Evolutionary conservation across 306 rosid genomes (phyloP), one percentile per base, ranked within the genome.

Genomic region (Quercus suber): DNA sequence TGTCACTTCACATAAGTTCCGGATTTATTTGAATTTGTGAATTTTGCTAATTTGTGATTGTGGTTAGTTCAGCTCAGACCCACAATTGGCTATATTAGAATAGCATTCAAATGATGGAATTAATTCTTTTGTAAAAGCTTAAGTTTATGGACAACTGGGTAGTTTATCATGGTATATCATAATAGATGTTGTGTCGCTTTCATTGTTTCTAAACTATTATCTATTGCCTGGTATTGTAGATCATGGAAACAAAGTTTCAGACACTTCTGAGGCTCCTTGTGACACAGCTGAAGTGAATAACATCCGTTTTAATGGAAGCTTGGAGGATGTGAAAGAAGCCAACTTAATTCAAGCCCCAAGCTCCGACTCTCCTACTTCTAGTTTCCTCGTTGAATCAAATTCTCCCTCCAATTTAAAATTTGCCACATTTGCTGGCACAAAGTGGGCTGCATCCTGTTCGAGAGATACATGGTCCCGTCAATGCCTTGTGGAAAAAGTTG

Each of bases 401-500:
- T 83, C 81, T 74, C 84, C 85, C 59, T 49, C 86, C 59, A 76
- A 75, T 28, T 31, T 65, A 56, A 94, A 87, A 77, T 78, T 80
- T 20, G 84, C 73, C 68, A 84, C 86, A 17, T 65, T 80, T 45
- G 81, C 89, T 5, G 89, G 92, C 71, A 79, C 84, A 55, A 95
- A 95, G 85, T 76, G 91, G 69, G 80, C 88, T 45, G 96, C 99
- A 57, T 75, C 97, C 73, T 75, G 80, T n/a, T 95, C 93, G 98
- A 86, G 93, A 78, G 94, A 84, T 49, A 93, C 99, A 45, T 82
- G 97, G 71, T 70, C 90, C 20, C 88, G 74, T 73, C 94, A 91
- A 78, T 90, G 89, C 77, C 92, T 12, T 2, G 15, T 12, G 4
- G 15, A 3, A 49, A 13, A 49, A 49, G 53, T 12, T 12, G 14